A percentile compares a stretch with the other conserved stretches of the same genome.
Conservation (phyloP, 176 grass and related monocot genomes). For the Oryza nivara region DNA sequence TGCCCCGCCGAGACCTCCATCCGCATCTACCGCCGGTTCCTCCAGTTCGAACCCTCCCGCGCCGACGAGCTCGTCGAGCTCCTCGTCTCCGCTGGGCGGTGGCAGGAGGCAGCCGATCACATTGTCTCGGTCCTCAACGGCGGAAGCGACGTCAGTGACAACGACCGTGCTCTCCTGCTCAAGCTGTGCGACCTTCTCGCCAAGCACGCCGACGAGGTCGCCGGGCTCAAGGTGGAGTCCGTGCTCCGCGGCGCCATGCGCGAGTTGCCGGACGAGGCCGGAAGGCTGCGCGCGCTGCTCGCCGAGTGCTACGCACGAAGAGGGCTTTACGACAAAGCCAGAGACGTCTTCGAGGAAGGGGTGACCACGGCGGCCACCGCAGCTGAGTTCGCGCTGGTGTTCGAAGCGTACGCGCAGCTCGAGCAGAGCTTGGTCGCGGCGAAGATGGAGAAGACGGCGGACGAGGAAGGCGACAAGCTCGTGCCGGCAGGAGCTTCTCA, state of each 20-base stretch:
- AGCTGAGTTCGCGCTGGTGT: constrained; percentile 77
- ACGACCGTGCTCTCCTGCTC: constrained; percentile 60
- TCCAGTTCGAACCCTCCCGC: constrained; percentile 76
- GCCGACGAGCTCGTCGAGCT: constrained; percentile 82
- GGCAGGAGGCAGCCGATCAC: constrained; percentile 72
- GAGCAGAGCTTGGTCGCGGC: constrained; percentile 74
- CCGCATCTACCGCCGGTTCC: constrained; percentile 76
- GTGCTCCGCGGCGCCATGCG: constrained; percentile 65
- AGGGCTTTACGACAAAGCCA: constrained; percentile 68
- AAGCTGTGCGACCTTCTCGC: constrained; percentile 72
- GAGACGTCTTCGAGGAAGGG: constrained; percentile 78
- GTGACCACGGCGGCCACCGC: constrained; percentile 58
- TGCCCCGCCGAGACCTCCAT: constrained; percentile 74
- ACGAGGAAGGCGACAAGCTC: constrained; percentile 59
- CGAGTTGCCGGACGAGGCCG: constrained; percentile 69
- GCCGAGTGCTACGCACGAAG: constrained; percentile 35
- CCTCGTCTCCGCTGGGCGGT: constrained; percentile 52
- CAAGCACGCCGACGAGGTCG: constrained; percentile 71
- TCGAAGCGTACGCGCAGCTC: constrained; percentile 74
- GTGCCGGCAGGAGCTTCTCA: constrained; percentile 67
- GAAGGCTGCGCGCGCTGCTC: constrained; percentile 68
- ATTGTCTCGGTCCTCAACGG: constrained; percentile 68
- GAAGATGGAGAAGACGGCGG: constrained; percentile 68
- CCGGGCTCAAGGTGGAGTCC: constrained; percentile 71
- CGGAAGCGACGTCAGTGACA: too few species aligned